Evolutionary conservation across 208 protist species (phyloP).

Genomic region (Crithidia fasciculata): DNA sequence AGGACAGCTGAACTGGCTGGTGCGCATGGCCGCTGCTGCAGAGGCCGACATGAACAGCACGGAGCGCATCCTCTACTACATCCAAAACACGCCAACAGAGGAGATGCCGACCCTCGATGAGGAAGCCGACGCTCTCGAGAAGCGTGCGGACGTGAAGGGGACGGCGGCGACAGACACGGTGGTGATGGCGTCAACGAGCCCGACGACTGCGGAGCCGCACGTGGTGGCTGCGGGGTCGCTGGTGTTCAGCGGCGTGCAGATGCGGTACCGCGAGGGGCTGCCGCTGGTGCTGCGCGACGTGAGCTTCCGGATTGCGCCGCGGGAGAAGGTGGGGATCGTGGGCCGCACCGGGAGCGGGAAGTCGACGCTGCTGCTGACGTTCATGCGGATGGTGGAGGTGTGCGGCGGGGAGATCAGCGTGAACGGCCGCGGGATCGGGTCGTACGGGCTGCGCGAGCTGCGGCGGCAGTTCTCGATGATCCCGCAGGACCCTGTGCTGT

Average conservation of each 20-base stretch:
- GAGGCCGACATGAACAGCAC: conserved; percentile 25
- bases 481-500: conserved; percentile 83
- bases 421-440: conserved; percentile 30
- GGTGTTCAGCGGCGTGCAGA: too few species aligned
- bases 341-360: conserved; percentile 90
- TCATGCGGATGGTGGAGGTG: conserved; percentile 72
- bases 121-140: conserved; percentile 1
- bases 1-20: conserved; percentile 39
- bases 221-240: conserved; percentile 15
- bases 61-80: conserved; percentile 81
- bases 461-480: conserved; percentile 79
- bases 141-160: background rate
- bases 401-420: conserved; percentile 58
- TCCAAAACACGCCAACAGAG: conserved; percentile 56
- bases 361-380: conserved; percentile 76
- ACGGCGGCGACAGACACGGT: conserved; percentile 18
- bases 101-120: conserved; percentile 29
- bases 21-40: conserved; percentile 9
- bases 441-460: conserved; percentile 49
- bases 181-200: conserved; percentile 18
- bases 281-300: too few species aligned
- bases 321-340: conserved; percentile 85
- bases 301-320: conserved; percentile 31
- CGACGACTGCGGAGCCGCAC: conserved; percentile 17
- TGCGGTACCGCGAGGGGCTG: too few species aligned